phyloP scores from a whole-genome alignment of 208 protist genomes.

The Leptomonas seymouri region DNA sequence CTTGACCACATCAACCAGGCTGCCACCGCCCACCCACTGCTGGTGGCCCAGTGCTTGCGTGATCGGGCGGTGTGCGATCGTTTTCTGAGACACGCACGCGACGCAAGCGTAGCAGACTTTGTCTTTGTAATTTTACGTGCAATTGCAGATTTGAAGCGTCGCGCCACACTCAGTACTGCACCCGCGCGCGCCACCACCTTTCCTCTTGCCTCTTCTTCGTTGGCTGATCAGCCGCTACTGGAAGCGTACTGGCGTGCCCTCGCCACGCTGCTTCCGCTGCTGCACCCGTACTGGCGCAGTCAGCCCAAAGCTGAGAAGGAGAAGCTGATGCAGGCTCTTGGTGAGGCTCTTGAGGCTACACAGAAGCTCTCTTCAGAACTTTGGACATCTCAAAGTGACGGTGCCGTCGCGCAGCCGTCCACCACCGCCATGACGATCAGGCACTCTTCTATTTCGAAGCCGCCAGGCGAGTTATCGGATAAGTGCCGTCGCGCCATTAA shows the following conservation, averaged over 20 bases:
- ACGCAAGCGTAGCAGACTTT: conserved; percentile 21
- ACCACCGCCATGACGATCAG: too few species aligned
- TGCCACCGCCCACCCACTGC: conserved; percentile 19
- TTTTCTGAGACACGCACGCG: conserved; percentile 43
- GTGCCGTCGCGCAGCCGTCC: too few species aligned
- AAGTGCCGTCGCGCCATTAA: conserved; percentile 36
- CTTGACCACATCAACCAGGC: conserved; percentile 11
- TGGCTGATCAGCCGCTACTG: background rate
- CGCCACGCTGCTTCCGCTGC: conserved; percentile 39
- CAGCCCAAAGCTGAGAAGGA: conserved; percentile 46
- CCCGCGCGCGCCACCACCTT: background rate
- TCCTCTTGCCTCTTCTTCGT: background rate
- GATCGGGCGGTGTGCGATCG: conserved; percentile 51
- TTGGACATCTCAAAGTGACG: too few species aligned
- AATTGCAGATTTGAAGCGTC: background rate
- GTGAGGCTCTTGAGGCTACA: conserved; percentile 31
- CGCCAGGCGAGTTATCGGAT: conserved; percentile 6
- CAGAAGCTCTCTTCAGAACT: background rate
- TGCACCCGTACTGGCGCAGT: conserved; percentile 35
- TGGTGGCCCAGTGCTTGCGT: conserved; percentile 53
- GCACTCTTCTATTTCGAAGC: background rate
- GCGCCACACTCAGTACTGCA: background rate
- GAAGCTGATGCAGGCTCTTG: conserved; percentile 36
- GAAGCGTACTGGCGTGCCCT: conserved; percentile 54
- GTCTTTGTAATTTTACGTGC: conserved; percentile 30